Evolutionary conservation across 192 early-diverging fungal species (phyloP).

Genomic region (Cetraspora pellucida): DNA sequence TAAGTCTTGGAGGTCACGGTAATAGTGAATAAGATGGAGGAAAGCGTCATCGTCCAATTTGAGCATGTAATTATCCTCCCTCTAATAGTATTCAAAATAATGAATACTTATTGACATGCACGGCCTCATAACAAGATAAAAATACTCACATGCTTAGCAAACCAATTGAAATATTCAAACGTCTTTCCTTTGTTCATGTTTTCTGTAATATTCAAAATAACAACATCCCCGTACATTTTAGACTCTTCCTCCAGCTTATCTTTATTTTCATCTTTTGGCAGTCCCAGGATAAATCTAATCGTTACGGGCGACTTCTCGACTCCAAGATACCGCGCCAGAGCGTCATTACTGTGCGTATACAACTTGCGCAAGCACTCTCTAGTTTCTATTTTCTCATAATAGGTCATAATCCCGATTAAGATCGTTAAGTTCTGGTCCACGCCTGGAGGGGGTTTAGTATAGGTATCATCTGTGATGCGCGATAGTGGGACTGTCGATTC

Average conservation of each 20-base stretch:
- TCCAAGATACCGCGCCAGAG: background rate
- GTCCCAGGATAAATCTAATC: background rate
- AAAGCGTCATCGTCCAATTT: background rate
- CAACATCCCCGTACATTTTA: conserved; percentile 35
- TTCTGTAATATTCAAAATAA: conserved; percentile 40
- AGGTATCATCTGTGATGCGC: background rate
- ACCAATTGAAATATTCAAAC: conserved; percentile 37
- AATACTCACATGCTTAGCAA: conserved; percentile 22
- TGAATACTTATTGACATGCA: background rate
- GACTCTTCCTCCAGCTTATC: conserved; percentile 29
- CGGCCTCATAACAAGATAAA: background rate
- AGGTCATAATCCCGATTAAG: background rate
- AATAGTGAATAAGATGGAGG: background rate
- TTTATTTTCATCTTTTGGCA: background rate
- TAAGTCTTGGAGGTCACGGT: background rate
- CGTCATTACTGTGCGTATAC: background rate
- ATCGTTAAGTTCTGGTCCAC: background rate
- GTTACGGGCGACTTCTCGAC: background rate
- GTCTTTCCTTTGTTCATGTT: conserved; percentile 46
- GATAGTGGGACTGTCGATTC: no score
- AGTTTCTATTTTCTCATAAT: background rate
- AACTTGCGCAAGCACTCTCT: background rate
- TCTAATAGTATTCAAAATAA: background rate
- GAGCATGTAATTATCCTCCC: background rate
- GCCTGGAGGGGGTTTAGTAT: background rate